Evolutionary conservation across 371 early-diverging fungal species (phyloP).

Genomic region (Dichotomocladium elegans): DNA sequence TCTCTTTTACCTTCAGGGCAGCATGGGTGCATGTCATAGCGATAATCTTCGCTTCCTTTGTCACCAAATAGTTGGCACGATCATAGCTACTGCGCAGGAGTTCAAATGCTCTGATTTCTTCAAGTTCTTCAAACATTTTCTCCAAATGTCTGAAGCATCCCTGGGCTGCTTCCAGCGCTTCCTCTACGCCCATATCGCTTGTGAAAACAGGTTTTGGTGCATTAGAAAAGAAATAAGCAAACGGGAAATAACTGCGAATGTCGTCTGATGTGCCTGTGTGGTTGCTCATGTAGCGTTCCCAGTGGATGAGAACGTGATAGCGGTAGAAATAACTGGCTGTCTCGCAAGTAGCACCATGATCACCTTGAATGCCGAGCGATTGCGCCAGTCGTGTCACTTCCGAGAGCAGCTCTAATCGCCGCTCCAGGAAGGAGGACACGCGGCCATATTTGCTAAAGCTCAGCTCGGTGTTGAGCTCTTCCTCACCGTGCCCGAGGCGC

Average conservation of each 20-base stretch:
- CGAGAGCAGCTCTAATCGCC: conserved; percentile 67
- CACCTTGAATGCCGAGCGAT: conserved; percentile 69
- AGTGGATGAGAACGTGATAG: conserved; percentile 69
- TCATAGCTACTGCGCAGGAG: conserved; percentile 76
- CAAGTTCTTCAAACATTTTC: conserved; percentile 69
- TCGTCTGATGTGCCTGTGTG: conserved; percentile 13
- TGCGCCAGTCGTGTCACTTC: conserved; percentile 76
- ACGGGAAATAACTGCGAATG: conserved; percentile 70
- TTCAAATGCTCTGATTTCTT: conserved; percentile 89
- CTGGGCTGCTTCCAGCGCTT: conserved; percentile 55
- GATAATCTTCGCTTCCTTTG: conserved; percentile 92
- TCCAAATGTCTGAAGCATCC: conserved; percentile 82
- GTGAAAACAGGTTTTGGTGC: conserved; percentile 76
- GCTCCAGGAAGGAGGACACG: conserved; percentile 85
- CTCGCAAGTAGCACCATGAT: conserved; percentile 90
- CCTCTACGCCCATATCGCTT: conserved; percentile 34
- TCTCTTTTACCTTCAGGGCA: conserved; percentile 60
- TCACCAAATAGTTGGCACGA: conserved; percentile 85
- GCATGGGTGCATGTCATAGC: conserved; percentile 97
- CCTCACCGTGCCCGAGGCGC: conserved; percentile 93
- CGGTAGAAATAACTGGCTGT: conserved; percentile 87
- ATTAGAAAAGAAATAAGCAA: conserved; percentile 69
- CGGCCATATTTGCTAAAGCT: conserved; percentile 92
- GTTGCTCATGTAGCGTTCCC: conserved; percentile 65
- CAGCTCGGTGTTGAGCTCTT: conserved; percentile 76